Evolutionary conservation across 2,329 filamentous ascomycete species (phyloP).

Genomic region (Fusarium oxysporum): DNA sequence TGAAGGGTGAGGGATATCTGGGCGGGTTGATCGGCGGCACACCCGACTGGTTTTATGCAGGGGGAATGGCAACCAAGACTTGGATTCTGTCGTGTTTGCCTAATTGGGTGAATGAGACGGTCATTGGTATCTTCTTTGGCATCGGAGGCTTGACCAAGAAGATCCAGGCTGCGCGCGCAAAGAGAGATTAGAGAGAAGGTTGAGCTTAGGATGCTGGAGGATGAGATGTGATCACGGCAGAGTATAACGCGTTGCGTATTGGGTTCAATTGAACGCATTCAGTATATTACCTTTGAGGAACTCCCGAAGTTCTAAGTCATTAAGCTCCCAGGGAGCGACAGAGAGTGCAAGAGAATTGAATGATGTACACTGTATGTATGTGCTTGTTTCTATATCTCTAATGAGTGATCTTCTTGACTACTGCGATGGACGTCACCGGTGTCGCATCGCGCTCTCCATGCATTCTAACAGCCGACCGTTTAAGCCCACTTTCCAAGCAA

Average conservation of each 20-base stretch:
- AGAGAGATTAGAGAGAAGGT: constrained; percentile 29
- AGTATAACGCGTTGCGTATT: not conserved
- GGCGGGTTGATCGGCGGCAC: constrained; percentile 49
- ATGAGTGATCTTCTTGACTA: not conserved
- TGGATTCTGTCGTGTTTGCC: constrained; percentile 47
- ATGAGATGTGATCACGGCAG: not conserved
- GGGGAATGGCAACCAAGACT: constrained; percentile 46
- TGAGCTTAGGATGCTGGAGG: not conserved
- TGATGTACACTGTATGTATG: not conserved
- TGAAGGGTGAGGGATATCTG: constrained; percentile 54
- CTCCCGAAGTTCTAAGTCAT: not conserved
- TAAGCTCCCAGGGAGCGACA: not conserved
- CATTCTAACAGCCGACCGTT: constrained; percentile 1
- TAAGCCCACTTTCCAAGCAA: constrained; percentile 81
- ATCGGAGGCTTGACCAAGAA: constrained; percentile 42
- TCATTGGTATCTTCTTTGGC: constrained; percentile 47
- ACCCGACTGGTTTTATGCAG: constrained; percentile 52
- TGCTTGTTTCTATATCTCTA: not conserved
- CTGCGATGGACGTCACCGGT: not conserved
- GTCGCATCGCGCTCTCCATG: not conserved
- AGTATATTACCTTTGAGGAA: not conserved
- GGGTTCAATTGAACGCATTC: too few relatives aligned
- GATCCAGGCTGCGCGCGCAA: constrained; percentile 41
- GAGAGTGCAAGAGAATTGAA: not conserved
- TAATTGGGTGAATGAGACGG: constrained; percentile 46